Evolutionary conservation across 805 yeast genomes (phyloP).

Genomic region (Candida sonorensis): DNA sequence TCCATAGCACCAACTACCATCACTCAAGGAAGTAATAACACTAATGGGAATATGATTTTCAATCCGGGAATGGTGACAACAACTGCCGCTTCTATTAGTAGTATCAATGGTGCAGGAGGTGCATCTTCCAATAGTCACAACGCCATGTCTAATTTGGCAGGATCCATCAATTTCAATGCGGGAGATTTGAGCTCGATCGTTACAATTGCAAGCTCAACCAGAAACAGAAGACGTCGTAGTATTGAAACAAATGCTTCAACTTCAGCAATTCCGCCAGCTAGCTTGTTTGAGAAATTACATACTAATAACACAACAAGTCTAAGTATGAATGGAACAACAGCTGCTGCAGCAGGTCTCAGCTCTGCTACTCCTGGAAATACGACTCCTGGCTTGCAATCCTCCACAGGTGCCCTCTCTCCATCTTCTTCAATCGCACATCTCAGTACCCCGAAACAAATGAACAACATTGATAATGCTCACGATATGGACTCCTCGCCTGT

Average conservation of each 20-base stretch:
- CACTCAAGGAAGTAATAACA: constrained; percentile 12
- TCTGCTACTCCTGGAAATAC: too few relatives aligned
- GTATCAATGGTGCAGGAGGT: constrained; percentile 4
- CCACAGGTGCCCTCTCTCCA: too few relatives aligned
- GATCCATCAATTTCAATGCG: constrained; percentile 8
- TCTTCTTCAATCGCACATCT: too few relatives aligned
- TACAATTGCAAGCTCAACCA: constrained; percentile 28
- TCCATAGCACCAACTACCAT: constrained; percentile 36
- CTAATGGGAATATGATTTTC: constrained; percentile 13
- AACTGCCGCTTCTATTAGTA: constrained; percentile 3
- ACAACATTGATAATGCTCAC: too few relatives aligned
- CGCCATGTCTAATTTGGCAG: too few relatives aligned
- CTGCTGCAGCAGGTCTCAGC: too few relatives aligned
- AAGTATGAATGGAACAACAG: too few relatives aligned
- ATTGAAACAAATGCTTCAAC: constrained; percentile 54
- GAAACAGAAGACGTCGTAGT: constrained; percentile 26
- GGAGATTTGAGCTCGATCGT: constrained; percentile 27
- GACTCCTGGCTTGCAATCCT: too few relatives aligned
- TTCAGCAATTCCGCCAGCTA: constrained; percentile 68
- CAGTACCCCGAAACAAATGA: too few relatives aligned
- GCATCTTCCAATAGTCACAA: too few relatives aligned
- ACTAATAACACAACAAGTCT: not conserved
- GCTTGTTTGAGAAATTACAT: constrained; percentile 49
- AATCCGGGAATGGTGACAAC: constrained; percentile 14
- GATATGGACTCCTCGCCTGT: too few relatives aligned